Evolutionary conservation across 257 asterid species (phyloP).

Genomic region (Vinca minor): DNA sequence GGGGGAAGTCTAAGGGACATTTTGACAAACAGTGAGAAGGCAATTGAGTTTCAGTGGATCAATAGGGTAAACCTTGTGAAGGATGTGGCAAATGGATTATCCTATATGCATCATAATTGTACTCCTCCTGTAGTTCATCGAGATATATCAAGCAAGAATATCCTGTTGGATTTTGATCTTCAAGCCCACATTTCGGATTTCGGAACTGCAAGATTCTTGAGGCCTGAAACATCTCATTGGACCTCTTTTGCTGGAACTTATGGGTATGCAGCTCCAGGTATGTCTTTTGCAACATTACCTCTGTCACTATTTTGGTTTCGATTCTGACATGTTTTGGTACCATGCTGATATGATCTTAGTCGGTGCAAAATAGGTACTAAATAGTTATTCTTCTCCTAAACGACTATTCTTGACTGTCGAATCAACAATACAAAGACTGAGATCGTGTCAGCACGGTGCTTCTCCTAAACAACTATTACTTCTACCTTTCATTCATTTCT

Average conservation of each 20-base stretch:
- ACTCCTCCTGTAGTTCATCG: conserved; percentile 33
- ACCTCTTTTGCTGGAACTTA: conserved; percentile 26
- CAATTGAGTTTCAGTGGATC: neutral
- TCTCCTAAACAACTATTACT: no score
- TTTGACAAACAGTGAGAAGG: conserved; percentile 17
- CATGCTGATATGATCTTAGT: no score
- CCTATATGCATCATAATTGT: conserved; percentile 31
- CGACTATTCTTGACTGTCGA: no score
- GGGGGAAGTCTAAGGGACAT: conserved; percentile 23
- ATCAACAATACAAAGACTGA: no score
- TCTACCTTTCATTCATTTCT: no score
- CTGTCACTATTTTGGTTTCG: no score
- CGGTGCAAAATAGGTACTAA: no score
- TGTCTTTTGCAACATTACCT: no score
- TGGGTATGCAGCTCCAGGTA: conserved; percentile 10
- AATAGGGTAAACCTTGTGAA: conserved; percentile 21
- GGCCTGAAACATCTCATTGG: conserved; percentile 21
- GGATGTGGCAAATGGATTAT: conserved; percentile 25
- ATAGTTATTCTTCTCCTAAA: no score
- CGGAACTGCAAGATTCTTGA: conserved; percentile 24
- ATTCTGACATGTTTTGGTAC: no score
- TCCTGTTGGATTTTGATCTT: conserved; percentile 15
- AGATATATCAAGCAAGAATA: conserved; percentile 36
- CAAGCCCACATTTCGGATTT: conserved; percentile 23
- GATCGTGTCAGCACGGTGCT: no score